A percentile compares a stretch with the other conserved stretches of the same genome.
Evolutionary conservation across 176 grass and related monocot genomes (phyloP).

Genomic region (Bothriochloa decipiens): DNA sequence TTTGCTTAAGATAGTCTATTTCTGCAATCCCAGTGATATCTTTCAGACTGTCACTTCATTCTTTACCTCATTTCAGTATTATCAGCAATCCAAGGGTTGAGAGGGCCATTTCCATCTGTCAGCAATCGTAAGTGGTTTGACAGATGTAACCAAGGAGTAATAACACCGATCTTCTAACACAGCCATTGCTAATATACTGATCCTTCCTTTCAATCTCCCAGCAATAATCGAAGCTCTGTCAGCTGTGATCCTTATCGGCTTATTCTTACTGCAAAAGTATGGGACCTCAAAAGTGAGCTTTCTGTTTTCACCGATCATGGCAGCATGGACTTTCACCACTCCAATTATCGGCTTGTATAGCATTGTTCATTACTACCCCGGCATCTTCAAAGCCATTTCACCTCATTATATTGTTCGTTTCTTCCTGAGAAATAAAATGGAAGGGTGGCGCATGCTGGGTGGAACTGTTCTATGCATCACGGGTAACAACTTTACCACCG

Average conservation of each 20-base stretch:
- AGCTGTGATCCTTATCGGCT: conserved; percentile 61
- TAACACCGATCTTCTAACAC: background rate
- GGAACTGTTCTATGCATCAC: conserved; percentile 93
- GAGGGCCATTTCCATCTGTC: conserved; percentile 66
- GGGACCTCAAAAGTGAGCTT: conserved; percentile 88
- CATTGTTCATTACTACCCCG: conserved; percentile 69
- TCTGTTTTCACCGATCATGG: conserved; percentile 88
- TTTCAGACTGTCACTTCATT: background rate
- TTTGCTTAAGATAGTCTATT: conserved; percentile 16
- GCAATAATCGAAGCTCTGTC: conserved; percentile 66
- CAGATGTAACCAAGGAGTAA: background rate
- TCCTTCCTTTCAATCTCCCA: conserved; percentile 43
- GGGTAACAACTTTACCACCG: conserved; percentile 38
- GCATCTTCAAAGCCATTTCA: conserved; percentile 80
- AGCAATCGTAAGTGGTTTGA: conserved; percentile 55
- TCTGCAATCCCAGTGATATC: conserved; percentile 28
- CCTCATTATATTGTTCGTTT: conserved; percentile 75
- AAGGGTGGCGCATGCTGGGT: conserved; percentile 78
- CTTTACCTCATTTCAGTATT: conserved; percentile 49
- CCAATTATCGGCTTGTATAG: conserved; percentile 80
- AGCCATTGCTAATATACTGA: background rate
- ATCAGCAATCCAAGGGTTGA: conserved; percentile 75
- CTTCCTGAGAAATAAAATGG: conserved; percentile 64
- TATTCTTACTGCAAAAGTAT: conserved; percentile 83
- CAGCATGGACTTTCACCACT: conserved; percentile 77